Conservation (phyloP, 176 grass and related monocot genomes). For the Ampelocalamus luodianensis region DNA sequence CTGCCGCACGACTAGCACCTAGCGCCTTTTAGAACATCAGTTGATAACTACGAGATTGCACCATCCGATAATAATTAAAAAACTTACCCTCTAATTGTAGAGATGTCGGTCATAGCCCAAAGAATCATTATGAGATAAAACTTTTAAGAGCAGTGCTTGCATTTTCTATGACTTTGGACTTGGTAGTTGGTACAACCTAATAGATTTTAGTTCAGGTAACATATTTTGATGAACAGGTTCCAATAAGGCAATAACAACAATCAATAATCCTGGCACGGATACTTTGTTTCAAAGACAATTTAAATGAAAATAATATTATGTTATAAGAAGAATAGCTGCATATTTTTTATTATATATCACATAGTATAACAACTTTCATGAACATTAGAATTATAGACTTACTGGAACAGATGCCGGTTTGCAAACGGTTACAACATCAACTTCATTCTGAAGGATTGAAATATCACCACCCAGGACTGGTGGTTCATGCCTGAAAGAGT, state of each 20-base stretch:
- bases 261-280: neutral
- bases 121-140: neutral
- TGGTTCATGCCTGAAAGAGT: slow-evolving; percentile 81
- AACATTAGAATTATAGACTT: slow-evolving; percentile 43
- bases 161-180: neutral
- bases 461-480: slow-evolving; percentile 82
- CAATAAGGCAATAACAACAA: neutral
- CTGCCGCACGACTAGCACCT: too few species aligned
- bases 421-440: slow-evolving; percentile 85
- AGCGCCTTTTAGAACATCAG: too few species aligned
- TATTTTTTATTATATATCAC: slow-evolving; percentile 16
- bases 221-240: neutral
- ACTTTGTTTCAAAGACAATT: neutral
- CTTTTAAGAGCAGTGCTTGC: neutral
- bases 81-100: neutral
- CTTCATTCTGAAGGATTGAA: slow-evolving; percentile 77
- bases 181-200: slow-evolving; percentile 32
- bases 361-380: neutral
- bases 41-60: neutral
- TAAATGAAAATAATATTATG: slow-evolving; percentile 2
- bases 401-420: slow-evolving; percentile 95
- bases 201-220: slow-evolving; percentile 22
- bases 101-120: neutral
- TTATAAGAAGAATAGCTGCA: slow-evolving; percentile 7
- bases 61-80: neutral